A percentile compares a stretch with the other conserved stretches of the same genome.
These are phyloP conservation scores for Dactylella cylindrospora DNA, from an alignment of 2,329 filamentous ascomycete genomes.

Conservation along the genomic window DNA sequence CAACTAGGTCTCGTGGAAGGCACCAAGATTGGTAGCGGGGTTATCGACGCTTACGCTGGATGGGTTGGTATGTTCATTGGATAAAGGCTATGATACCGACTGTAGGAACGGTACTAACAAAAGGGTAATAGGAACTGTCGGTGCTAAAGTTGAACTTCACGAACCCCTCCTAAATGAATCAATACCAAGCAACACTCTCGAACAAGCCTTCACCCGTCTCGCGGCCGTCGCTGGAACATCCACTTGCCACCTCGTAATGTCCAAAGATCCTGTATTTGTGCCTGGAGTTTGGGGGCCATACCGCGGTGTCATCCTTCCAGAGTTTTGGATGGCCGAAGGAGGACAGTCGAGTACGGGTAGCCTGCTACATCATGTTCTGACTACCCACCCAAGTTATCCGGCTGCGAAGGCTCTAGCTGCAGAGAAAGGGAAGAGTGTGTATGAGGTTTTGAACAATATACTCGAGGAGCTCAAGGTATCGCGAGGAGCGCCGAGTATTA, in stretches of 20 bases:
- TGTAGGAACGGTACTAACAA: neutral
- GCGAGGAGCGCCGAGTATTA: conserved; percentile 70
- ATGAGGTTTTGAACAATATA: conserved; percentile 90
- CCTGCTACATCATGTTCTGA: conserved; percentile 87
- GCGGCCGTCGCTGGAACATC: conserved; percentile 95
- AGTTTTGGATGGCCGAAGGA: conserved; percentile 95
- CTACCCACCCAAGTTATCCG: conserved; percentile 88
- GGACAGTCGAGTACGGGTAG: conserved; percentile 96
- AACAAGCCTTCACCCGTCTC: conserved; percentile 86
- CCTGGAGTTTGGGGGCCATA: conserved; percentile 97
- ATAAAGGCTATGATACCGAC: neutral
- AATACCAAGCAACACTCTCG: conserved; percentile 76
- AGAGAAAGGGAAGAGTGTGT: conserved; percentile 83
- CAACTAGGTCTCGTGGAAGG: conserved; percentile 83
- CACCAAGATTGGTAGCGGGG: conserved; percentile 90
- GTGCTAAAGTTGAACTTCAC: conserved; percentile 81
- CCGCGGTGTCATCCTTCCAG: conserved; percentile 85
- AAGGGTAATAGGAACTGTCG: conserved; percentile 68
- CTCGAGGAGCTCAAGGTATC: conserved; percentile 73
- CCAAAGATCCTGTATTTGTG: conserved; percentile 87
- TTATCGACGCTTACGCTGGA: conserved; percentile 97
- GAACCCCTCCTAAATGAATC: conserved; percentile 67
- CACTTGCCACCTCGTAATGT: conserved; percentile 96
- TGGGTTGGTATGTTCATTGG: conserved; percentile 71
- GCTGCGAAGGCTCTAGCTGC: conserved; percentile 77